Conservation (phyloP, 306 rosid genomes). For the Echinosophora koreensis region DNA sequence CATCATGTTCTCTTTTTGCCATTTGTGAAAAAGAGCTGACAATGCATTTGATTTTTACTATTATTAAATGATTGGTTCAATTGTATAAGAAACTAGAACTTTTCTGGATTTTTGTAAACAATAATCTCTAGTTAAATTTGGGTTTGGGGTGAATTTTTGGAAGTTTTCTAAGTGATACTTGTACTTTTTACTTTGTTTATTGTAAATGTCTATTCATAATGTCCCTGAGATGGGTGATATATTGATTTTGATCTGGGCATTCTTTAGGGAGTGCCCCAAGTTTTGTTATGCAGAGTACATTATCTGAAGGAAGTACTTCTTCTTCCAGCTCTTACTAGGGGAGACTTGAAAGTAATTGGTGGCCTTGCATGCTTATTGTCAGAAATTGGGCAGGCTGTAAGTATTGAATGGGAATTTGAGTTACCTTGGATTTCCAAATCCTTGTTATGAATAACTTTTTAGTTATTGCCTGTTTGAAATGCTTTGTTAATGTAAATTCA, state of each 20-base stretch:
- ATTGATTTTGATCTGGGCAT: slow-evolving; percentile 50
- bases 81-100: slow-evolving; percentile 34
- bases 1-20: slow-evolving; percentile 24
- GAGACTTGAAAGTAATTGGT: slow-evolving; percentile 82
- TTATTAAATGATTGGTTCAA: slow-evolving; percentile 23
- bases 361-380: slow-evolving; percentile 95
- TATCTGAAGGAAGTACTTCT: slow-evolving; percentile 85
- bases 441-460: slow-evolving; percentile 4
- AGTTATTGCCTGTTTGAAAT: slow-evolving; percentile 35
- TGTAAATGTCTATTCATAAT: not conserved
- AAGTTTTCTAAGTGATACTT: slow-evolving; percentile 26
- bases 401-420: slow-evolving; percentile 47
- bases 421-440: slow-evolving; percentile 41
- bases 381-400: slow-evolving; percentile 97
- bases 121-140: slow-evolving; percentile 32
- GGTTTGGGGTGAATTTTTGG: slow-evolving; percentile 23
- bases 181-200: not conserved
- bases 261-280: slow-evolving; percentile 92
- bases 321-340: slow-evolving; percentile 79
- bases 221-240: slow-evolving; percentile 33
- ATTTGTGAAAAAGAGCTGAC: slow-evolving; percentile 15
- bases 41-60: slow-evolving; percentile 33
- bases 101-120: slow-evolving; percentile 8
- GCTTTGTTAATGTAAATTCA: slow-evolving; percentile 29
- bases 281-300: slow-evolving; percentile 82